Base-by-base conservation (phyloP, 2,329 filamentous ascomycete species). In the Microsporum ferrugineum region DNA sequence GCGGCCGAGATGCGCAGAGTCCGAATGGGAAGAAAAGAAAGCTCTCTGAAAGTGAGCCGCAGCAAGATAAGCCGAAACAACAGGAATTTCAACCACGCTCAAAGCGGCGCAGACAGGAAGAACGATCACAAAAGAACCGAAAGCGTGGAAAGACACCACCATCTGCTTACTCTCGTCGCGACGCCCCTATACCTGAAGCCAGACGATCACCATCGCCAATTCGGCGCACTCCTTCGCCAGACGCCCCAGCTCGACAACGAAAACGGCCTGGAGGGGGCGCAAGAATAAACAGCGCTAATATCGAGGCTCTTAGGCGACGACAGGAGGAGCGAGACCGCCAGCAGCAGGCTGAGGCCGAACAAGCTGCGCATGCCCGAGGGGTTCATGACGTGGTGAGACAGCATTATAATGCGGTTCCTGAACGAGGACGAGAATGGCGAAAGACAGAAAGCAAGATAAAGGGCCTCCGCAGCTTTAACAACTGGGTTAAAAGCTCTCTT, bases 401-500 rank as follows among this genome's bases (percentile, higher is more conserved):
- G 66, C 92, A 96, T 75, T 99, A 99, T 80, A 99, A 99, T 75
- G 87, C 88, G 41, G 92, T 97, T 0, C 92, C 92, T 0, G 88
- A 99, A 77, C 84, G 91, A 34, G 94, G 94, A 10, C 85, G 92
- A 60, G 91, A 96, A 70, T 99, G 94, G 92, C 85, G 94, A 57
- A 90, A 88, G 72, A 95, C 90, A 5, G 91, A 95, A 69, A 95
- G 89, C 73, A 88, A 89, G 69, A 99, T 99, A 78, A 96, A 95
- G 76, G 94, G 94, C 0, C 78, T 99, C 59, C 85, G 94, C 59
- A 89, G 88, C 66, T 94, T 96, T 79, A 99, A 99, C 78, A 99
- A 99, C 75, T 99, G 94, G 94, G 84, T 99, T 76, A 99, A 99
- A 80, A 96, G 90, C 71, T 92, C 89, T 57, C 84, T 97, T 67